These are phyloP conservation scores for Ambrosiella cleistominuta DNA, from an alignment of 2,329 filamentous ascomycete genomes.

Conservation along the genomic window DNA sequence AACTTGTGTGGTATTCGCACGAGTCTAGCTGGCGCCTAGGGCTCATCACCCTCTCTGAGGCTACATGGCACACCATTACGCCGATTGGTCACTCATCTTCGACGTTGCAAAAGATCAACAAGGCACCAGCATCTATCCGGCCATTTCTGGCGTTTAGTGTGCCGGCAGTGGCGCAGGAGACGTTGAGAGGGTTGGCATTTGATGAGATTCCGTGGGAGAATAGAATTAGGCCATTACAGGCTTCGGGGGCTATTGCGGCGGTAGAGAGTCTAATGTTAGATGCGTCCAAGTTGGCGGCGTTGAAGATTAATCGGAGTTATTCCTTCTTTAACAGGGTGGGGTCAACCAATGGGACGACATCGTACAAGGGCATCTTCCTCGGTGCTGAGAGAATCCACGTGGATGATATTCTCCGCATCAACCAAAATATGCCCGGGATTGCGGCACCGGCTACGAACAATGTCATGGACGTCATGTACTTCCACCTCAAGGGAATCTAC, in stretches of 20 bases:
- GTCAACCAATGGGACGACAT: constrained; percentile 19
- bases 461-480: constrained; percentile 18
- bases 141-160: constrained; percentile 36
- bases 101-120: constrained; percentile 24
- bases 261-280: constrained; percentile 29
- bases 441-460: not conserved
- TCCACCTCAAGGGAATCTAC: constrained; percentile 11
- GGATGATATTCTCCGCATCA: constrained; percentile 31
- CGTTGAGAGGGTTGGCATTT: constrained; percentile 24
- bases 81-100: constrained; percentile 23
- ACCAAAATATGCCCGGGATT: constrained; percentile 15
- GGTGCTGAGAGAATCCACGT: constrained; percentile 32
- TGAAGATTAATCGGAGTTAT: constrained; percentile 30
- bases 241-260: constrained; percentile 20
- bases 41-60: constrained; percentile 22
- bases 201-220: constrained; percentile 27
- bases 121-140: constrained; percentile 26
- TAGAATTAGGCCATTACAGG: constrained; percentile 19
- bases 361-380: constrained; percentile 32
- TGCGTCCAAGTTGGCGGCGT: constrained; percentile 33
- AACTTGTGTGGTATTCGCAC: constrained; percentile 34
- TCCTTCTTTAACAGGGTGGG: constrained; percentile 28
- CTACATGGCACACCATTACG: constrained; percentile 22
- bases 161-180: constrained; percentile 24
- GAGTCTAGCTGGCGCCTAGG: constrained; percentile 31